phyloP scores from a whole-genome alignment of 108 stramenopile genomes.

The Stephanodiscus minutulus region DNA sequence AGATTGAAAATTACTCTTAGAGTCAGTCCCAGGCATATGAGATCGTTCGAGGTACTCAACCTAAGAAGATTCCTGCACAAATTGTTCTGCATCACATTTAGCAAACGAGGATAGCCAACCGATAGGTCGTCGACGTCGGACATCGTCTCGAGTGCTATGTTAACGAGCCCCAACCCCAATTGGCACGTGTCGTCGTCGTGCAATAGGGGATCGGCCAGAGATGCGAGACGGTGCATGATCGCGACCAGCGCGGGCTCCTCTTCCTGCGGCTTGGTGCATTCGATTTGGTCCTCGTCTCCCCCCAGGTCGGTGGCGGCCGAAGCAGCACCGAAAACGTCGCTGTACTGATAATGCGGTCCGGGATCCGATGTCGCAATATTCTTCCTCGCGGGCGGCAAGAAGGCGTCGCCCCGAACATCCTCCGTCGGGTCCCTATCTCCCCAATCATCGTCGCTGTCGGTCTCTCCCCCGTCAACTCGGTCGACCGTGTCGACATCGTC shows the following conservation, averaged over 20 bases:
- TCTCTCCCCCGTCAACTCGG: constrained; percentile 5
- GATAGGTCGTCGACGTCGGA: constrained; percentile 58
- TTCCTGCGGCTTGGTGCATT: constrained; percentile 10
- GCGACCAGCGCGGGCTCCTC: constrained; percentile 60
- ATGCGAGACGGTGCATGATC: constrained; percentile 78
- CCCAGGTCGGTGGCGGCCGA: neutral
- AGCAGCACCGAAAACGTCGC: neutral
- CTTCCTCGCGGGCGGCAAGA: neutral
- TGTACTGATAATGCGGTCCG: neutral
- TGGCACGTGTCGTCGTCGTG: constrained; percentile 71
- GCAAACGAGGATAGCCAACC: constrained; percentile 31
- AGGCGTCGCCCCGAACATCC: constrained; percentile 2
- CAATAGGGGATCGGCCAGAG: constrained; percentile 81
- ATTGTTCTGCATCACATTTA: constrained; percentile 83
- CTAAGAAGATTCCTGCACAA: constrained; percentile 91
- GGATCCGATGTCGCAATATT: neutral
- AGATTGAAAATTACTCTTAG: constrained; percentile 96
- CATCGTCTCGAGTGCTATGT: constrained; percentile 93
- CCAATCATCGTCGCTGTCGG: constrained; percentile 50
- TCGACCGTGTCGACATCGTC: constrained; percentile 17
- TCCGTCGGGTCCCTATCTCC: constrained; percentile 42
- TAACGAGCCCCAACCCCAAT: constrained; percentile 84
- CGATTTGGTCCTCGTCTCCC: neutral
- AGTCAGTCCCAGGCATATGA: constrained; percentile 82
- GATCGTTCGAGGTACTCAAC: constrained; percentile 84